Evolutionary conservation across 805 yeast genomes (phyloP).

Genomic region (Sugiyamaella americana): DNA sequence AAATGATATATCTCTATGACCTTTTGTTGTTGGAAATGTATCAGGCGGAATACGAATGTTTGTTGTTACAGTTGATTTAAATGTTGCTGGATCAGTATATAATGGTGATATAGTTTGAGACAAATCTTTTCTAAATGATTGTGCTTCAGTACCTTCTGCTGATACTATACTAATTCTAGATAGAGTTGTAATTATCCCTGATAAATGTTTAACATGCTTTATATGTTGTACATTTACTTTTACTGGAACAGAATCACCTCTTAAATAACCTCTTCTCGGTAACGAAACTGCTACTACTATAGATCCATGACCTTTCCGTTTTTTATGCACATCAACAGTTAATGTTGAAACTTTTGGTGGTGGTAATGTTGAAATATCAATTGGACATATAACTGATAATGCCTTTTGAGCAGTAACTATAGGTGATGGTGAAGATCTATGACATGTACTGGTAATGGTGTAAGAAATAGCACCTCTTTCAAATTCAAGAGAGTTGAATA

Average conservation of each 20-base stretch:
- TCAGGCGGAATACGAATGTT: slow-evolving; percentile 73
- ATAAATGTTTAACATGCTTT: slow-evolving; percentile 59
- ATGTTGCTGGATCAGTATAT: slow-evolving; percentile 63
- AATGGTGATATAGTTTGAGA: slow-evolving; percentile 72
- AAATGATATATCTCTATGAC: slow-evolving; percentile 66
- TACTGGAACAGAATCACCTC: slow-evolving; percentile 77
- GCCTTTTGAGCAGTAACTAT: slow-evolving; percentile 44
- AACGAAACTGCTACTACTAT: slow-evolving; percentile 37
- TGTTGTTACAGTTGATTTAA: slow-evolving; percentile 52
- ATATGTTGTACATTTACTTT: slow-evolving; percentile 62
- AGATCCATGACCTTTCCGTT: slow-evolving; percentile 37
- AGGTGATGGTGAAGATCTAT: slow-evolving; percentile 20
- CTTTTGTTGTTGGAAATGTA: slow-evolving; percentile 75
- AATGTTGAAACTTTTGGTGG: slow-evolving; percentile 62
- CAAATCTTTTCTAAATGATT: slow-evolving; percentile 73
- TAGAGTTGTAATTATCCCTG: slow-evolving; percentile 72
- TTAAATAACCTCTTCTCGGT: slow-evolving; percentile 61
- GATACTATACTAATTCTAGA: slow-evolving; percentile 69
- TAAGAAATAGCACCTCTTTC: slow-evolving; percentile 82
- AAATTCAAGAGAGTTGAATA: slow-evolving; percentile 70
- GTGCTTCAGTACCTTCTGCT: slow-evolving; percentile 51
- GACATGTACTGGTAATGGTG: slow-evolving; percentile 43
- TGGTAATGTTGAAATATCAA: slow-evolving; percentile 63
- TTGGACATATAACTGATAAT: slow-evolving; percentile 61
- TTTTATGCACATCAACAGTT: slow-evolving; percentile 47